phyloP scores from a whole-genome alignment of 1,139 yeast species.

The Debaryomycetaceae sp. region DNA sequence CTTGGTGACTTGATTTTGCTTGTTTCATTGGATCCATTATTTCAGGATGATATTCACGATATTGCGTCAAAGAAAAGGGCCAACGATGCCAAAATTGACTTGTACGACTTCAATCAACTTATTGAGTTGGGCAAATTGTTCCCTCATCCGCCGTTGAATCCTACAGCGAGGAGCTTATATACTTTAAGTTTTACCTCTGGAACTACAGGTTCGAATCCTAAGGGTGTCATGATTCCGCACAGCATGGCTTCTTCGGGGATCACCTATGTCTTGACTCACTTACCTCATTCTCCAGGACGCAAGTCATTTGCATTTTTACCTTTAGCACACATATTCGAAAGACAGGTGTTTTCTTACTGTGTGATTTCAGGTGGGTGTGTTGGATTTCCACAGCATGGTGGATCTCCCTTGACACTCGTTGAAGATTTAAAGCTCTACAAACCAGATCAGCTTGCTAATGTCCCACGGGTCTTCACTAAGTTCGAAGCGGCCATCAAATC shows the following conservation, averaged over 20 bases:
- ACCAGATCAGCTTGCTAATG: conserved; percentile 33
- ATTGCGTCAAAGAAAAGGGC: conserved; percentile 8
- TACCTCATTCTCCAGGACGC: conserved; percentile 11
- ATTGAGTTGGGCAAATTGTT: conserved; percentile 46
- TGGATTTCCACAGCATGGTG: conserved; percentile 34
- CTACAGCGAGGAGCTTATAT: conserved; percentile 49
- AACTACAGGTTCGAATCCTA: conserved; percentile 62
- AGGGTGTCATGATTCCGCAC: conserved; percentile 63
- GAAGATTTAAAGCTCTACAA: conserved; percentile 28
- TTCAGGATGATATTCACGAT: conserved; percentile 1
- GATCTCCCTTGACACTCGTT: conserved; percentile 16
- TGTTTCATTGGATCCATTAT: conserved; percentile 32
- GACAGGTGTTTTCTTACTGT: conserved; percentile 32
- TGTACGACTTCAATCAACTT: conserved; percentile 48
- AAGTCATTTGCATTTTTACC: conserved; percentile 28
- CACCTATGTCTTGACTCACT: conserved; percentile 16
- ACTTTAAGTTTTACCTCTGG: conserved; percentile 76
- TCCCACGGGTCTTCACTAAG: conserved; percentile 31
- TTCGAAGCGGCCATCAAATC: conserved; percentile 39
- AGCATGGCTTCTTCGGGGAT: conserved; percentile 46
- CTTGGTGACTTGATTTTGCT: conserved; percentile 22
- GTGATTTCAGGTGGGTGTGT: conserved; percentile 33
- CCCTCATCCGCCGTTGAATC: conserved; percentile 44
- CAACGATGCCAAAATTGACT: conserved; percentile 16
- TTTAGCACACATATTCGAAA: conserved; percentile 35